Percentiles rank a stretch among this genome's conserved stretches.
Conservation (phyloP, 2,329 filamentous ascomycete genomes). For the Diaporthe vexans region DNA sequence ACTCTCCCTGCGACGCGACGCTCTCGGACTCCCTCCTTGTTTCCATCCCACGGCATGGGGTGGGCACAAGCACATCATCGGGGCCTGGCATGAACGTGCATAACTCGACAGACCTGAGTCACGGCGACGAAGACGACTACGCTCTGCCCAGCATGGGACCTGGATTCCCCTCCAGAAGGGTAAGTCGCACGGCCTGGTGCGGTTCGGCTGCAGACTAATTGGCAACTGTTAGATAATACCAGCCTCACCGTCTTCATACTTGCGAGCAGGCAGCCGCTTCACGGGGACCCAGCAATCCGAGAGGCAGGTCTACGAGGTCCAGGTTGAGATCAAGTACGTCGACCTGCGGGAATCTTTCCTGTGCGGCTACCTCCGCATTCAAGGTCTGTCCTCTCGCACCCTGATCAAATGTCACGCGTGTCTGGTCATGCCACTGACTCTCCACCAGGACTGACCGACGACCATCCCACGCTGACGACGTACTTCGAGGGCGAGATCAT, state of each 20-base stretch:
- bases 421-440: background rate
- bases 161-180: conserved; percentile 68
- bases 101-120: conserved; percentile 39
- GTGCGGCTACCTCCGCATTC: conserved; percentile 94
- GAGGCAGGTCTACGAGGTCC: conserved; percentile 91
- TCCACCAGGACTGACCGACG: conserved; percentile 84
- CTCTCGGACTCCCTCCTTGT: conserved; percentile 17
- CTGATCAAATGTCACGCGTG: background rate
- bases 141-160: conserved; percentile 63
- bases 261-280: conserved; percentile 90
- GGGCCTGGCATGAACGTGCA: conserved; percentile 8
- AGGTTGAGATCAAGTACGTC: conserved; percentile 97
- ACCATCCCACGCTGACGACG: conserved; percentile 96
- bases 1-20: conserved; percentile 29
- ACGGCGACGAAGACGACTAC: conserved; percentile 49
- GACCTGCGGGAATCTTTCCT: conserved; percentile 95
- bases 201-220: conserved; percentile 3
- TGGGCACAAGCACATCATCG: conserved; percentile 27
- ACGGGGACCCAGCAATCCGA: conserved; percentile 94
- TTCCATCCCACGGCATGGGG: conserved; percentile 37
- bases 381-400: conserved; percentile 72
- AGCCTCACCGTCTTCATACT: conserved; percentile 85
- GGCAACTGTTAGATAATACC: conserved; percentile 73
- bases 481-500: conserved; percentile 99
- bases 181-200: conserved; percentile 53